Evolutionary conservation across 768 basidiomycete genomes (phyloP), one percentile per base, ranked within the genome.

Genomic region (Suillus tomentosus): DNA sequence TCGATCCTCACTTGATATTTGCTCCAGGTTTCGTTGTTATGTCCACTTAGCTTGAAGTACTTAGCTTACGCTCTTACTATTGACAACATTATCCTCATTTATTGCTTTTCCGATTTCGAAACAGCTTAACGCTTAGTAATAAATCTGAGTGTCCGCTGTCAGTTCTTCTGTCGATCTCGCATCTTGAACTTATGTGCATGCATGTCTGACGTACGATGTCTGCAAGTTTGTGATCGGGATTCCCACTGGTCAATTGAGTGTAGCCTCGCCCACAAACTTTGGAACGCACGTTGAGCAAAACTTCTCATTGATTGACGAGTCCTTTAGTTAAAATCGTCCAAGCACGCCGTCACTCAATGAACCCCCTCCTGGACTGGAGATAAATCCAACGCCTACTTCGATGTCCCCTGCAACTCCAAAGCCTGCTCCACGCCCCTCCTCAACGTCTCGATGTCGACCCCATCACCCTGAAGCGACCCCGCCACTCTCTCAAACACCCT

Each of bases 401-500:
- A 67, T 42, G 58, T 59, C 57, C 63, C 62, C 24, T 65, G 59
- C 45, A 69, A 51, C 61, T 66, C 65, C 72, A 77, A 76, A 22
- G 79, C 82, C 22, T 76, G 77, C 22, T 76, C 74, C 24, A 81
- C 80, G 69, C 82, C 83, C 27, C 71, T 69, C 66, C 72, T 73
- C 63, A 84, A 65, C 34, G 77, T 76, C 24, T 74, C 71, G 4
- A 82, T 68, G 58, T 82, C 82, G 39, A 66, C 62, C 14, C 75
- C 65, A 60, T 77, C 71, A 34, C 73, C 73, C 53, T 73, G 67
- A 22, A 80, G 64, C 3, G 79, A 76, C 37, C 63, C 63, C 42
- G 79, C 79, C 1, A 85, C 71, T 47, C 80, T 69, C 66, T 74
- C 71, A 66, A 82, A 84, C 60, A 82, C 66, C 57, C 74, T 71